A percentile compares a stretch with the other conserved stretches of the same genome.
Conservation (phyloP, 306 rosid genomes). For the Sophora flavescens region DNA sequence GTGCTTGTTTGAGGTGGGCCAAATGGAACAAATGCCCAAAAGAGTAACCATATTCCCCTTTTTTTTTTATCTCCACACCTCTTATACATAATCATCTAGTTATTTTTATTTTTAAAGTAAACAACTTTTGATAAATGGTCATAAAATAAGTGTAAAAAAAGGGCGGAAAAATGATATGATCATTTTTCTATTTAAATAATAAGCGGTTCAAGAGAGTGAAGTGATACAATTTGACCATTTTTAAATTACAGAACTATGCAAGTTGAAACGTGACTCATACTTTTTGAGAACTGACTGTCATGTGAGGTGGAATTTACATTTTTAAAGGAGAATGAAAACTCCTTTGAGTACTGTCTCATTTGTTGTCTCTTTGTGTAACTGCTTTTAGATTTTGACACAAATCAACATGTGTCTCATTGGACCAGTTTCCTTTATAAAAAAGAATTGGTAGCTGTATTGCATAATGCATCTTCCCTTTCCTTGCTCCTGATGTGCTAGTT, state of each 20-base stretch:
- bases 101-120: too few relatives aligned
- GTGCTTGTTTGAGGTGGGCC: slow-evolving; percentile 24
- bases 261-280: slow-evolving; percentile 1
- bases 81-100: too few relatives aligned
- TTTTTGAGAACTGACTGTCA: too few relatives aligned
- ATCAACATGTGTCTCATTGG: neutral
- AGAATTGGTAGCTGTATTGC: slow-evolving; percentile 3
- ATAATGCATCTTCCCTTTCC: slow-evolving; percentile 3
- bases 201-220: neutral
- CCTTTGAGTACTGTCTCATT: neutral
- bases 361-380: neutral
- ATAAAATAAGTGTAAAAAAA: too few relatives aligned
- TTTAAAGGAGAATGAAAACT: slow-evolving; percentile 8
- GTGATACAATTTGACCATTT: neutral
- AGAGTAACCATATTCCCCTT: too few relatives aligned
- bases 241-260: neutral
- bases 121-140: too few relatives aligned
- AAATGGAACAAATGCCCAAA: slow-evolving; percentile 12
- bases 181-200: neutral
- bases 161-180: neutral
- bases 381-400: slow-evolving; percentile 3
- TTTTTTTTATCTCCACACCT: too few relatives aligned
- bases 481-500: neutral
- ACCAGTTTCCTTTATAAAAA: slow-evolving; percentile 25
- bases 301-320: neutral